Base-by-base conservation (phyloP, 2,329 filamentous ascomycete genomes). In the Trichoderma harzianum region DNA sequence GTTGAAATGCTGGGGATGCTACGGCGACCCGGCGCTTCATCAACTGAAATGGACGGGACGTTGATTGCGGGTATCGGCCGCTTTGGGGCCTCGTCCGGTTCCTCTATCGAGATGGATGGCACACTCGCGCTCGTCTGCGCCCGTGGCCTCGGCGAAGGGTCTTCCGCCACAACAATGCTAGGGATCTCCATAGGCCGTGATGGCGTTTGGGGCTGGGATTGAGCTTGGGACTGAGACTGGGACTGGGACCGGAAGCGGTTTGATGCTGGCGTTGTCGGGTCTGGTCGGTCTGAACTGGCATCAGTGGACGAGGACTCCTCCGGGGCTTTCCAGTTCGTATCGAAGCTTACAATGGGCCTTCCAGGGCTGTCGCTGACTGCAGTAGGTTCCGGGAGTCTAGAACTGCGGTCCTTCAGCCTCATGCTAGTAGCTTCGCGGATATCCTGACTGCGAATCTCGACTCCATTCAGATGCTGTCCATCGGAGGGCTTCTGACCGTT, bases 281-380 rank as follows among this genome's bases (percentile, higher is more conserved):
- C 73, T 74, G 78, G 76, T 76, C 76, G 77, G 75, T 86, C 82
- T 84, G 81, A 80, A 78, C 76, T 92, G 84, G 89, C 83, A 89
- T 94, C 91, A 86, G 92, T 86, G 66, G 66, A 69, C 57, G 92
- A 86, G 66, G 66, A 61, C 57, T 88, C 86, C 80, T 92, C 90
- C 80, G 88, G 89, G 79, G 90, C 88, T 86, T 90, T 92, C 91
- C 93, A 97, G 80, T 92, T 89, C 78, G 89, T 89, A 83, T 97
- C 89, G 87, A 98, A 98, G 87, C 95, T 98, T 86, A 98, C 95
- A 86, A 98, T 98, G 74, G 95, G 95, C 79, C 95, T 90, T 77
- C 94, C 94, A 77, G 93, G 92, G 79, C 88, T 92, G 84, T 98
- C 92, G 84, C 94, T 98, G 82, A 98, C 95, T 78, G 93, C 91